Evolutionary conservation across 345 rosid species (phyloP).

Genomic region (Acer campestre): DNA sequence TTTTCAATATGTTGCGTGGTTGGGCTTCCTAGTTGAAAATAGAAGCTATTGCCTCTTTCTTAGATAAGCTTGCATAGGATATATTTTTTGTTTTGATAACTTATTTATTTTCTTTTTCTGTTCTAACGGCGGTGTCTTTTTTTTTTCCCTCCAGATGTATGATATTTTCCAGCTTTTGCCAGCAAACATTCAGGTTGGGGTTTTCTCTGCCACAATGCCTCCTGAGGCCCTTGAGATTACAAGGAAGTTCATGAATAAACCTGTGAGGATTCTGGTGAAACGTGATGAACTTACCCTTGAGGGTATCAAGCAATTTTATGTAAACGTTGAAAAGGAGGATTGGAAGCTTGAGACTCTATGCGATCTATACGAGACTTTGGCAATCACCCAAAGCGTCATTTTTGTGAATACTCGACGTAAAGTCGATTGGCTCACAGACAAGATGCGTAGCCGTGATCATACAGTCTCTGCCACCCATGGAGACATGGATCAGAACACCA

Average conservation of each 20-base stretch:
- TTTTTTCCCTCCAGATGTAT: conserved; percentile 35
- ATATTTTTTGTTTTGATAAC: background rate
- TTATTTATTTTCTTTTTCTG: too few relatives aligned
- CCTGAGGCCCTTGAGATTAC: conserved; percentile 59
- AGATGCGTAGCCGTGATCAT: conserved; percentile 42
- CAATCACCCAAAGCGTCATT: conserved; percentile 51
- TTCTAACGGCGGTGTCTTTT: background rate
- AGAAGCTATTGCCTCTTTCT: background rate
- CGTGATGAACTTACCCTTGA: conserved; percentile 54
- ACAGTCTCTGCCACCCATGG: conserved; percentile 36
- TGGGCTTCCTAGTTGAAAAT: background rate
- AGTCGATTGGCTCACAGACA: conserved; percentile 52
- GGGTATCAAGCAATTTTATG: conserved; percentile 44
- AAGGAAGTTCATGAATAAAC: conserved; percentile 52
- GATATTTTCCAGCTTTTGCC: conserved; percentile 52
- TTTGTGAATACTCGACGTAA: conserved; percentile 49
- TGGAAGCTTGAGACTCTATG: conserved; percentile 49
- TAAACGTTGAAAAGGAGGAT: conserved; percentile 40
- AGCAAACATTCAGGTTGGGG: conserved; percentile 46
- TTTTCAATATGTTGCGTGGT: background rate
- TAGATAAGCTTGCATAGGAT: background rate
- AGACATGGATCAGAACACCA: conserved; percentile 45
- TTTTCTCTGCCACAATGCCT: conserved; percentile 62
- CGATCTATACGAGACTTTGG: conserved; percentile 43
- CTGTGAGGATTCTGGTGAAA: conserved; percentile 52